Conservation (phyloP, 306 rosid species). For the Inga laurina region DNA sequence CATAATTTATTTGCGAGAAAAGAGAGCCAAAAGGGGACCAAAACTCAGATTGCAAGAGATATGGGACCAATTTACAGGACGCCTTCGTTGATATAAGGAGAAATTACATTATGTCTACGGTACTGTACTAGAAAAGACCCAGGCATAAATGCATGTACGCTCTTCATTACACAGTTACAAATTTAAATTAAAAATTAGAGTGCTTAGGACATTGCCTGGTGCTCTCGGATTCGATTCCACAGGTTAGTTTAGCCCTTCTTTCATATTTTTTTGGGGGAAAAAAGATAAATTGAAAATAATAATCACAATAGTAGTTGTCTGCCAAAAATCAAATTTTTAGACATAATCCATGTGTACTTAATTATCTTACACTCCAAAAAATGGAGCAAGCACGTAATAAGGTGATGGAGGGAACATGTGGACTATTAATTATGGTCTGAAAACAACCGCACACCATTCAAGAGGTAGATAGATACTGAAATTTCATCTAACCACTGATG, state of each 20-base stretch:
- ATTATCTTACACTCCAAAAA: background rate
- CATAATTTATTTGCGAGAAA: too few species aligned
- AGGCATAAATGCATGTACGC: background rate
- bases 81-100: background rate
- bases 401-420: background rate
- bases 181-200: background rate
- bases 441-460: slow-evolving; percentile 1
- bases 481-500: slow-evolving; percentile 17
- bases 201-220: background rate
- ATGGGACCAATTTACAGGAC: background rate
- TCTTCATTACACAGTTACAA: background rate
- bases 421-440: slow-evolving; percentile 16
- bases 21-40: background rate
- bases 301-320: background rate
- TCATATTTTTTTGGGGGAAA: background rate
- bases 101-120: background rate
- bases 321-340: background rate
- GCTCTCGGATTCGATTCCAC: background rate
- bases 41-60: background rate
- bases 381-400: background rate
- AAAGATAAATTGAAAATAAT: too few species aligned
- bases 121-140: background rate
- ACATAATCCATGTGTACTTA: background rate
- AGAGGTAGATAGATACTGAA: slow-evolving; percentile 21
- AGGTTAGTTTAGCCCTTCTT: background rate